Evolutionary conservation across 1,284 basidiomycete genomes (phyloP).

Genomic region (Ustilago xerochloae): DNA sequence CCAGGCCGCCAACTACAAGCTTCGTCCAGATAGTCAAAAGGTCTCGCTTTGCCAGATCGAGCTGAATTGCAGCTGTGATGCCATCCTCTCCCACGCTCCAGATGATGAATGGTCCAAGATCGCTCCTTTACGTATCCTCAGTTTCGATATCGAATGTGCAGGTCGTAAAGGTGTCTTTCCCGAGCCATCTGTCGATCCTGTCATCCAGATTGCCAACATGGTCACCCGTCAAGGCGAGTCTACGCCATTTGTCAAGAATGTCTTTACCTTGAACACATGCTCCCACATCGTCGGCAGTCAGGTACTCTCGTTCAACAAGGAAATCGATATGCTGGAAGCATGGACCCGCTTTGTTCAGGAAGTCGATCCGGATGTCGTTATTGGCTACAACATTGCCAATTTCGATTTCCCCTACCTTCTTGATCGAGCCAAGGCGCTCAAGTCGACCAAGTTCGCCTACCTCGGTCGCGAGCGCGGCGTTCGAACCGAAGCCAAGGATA

Average conservation of each 20-base stretch:
- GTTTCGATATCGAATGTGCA: conserved; percentile 68
- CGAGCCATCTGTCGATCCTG: conserved; percentile 62
- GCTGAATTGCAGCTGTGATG: conserved; percentile 60
- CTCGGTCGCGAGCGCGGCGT: conserved; percentile 63
- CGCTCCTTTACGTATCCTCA: conserved; percentile 65
- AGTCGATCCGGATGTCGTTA: conserved; percentile 66
- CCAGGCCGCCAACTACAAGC: conserved; percentile 57
- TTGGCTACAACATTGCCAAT: conserved; percentile 68
- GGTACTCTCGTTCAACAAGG: conserved; percentile 63
- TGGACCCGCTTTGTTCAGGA: conserved; percentile 66
- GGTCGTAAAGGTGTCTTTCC: conserved; percentile 68
- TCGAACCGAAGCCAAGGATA: conserved; percentile 66
- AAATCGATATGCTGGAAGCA: conserved; percentile 63
- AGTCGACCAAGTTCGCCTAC: conserved; percentile 63
- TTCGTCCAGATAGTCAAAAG: conserved; percentile 50
- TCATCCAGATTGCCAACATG: conserved; percentile 68
- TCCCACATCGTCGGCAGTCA: conserved; percentile 67
- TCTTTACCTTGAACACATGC: conserved; percentile 66
- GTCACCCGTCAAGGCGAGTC: conserved; percentile 67
- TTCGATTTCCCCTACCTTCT: conserved; percentile 68
- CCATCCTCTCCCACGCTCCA: conserved; percentile 60
- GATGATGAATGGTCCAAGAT: conserved; percentile 66
- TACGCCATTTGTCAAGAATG: conserved; percentile 66
- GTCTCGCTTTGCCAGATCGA: conserved; percentile 66
- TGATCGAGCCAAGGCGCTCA: conserved; percentile 65